phyloP scores from a whole-genome alignment of 495 filamentous ascomycete genomes.

The Annulohypoxylon nitens region DNA sequence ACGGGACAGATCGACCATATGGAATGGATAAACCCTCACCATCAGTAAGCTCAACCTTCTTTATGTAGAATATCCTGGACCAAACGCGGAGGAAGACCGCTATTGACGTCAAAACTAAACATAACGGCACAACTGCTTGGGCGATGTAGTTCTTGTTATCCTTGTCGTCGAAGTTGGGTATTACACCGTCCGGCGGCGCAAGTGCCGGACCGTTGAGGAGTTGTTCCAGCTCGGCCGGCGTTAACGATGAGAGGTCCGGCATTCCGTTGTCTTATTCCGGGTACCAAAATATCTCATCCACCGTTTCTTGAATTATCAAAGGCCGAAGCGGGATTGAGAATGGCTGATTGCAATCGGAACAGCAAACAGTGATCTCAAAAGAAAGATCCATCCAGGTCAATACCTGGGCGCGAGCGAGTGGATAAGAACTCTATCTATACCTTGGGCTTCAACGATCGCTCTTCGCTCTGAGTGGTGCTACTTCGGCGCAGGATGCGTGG shows the following conservation, averaged over 20 bases:
- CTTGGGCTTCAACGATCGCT: constrained; percentile 1
- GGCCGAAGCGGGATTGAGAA: constrained; percentile 16
- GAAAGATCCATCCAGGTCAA: constrained; percentile 9
- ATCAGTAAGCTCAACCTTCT: constrained; percentile 41
- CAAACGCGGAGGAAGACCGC: constrained; percentile 40
- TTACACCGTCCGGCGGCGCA: constrained; percentile 41
- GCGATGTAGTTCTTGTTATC: constrained; percentile 47
- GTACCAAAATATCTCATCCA: constrained; percentile 9
- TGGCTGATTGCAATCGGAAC: constrained; percentile 20
- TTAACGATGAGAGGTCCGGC: constrained; percentile 28
- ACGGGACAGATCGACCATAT: no score
- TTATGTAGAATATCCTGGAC: constrained; percentile 36
- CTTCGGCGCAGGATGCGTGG: constrained; percentile 33
- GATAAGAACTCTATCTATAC: constrained; percentile 48
- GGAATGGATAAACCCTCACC: constrained; percentile 15
- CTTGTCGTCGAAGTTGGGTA: constrained; percentile 47
- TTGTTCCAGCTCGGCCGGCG: constrained; percentile 31
- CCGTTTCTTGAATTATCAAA: constrained; percentile 14
- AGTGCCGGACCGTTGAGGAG: constrained; percentile 47
- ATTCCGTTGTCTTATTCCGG: constrained; percentile 25
- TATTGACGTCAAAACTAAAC: constrained; percentile 29
- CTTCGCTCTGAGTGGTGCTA: constrained; percentile 10
- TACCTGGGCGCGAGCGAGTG: constrained; percentile 35
- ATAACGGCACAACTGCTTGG: constrained; percentile 35
- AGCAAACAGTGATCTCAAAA: constrained; percentile 25